A percentile compares a stretch with the other conserved stretches of the same genome.
Evolutionary conservation across 208 protist genomes (phyloP).

Genomic region (Wallacemonas sp.): DNA sequence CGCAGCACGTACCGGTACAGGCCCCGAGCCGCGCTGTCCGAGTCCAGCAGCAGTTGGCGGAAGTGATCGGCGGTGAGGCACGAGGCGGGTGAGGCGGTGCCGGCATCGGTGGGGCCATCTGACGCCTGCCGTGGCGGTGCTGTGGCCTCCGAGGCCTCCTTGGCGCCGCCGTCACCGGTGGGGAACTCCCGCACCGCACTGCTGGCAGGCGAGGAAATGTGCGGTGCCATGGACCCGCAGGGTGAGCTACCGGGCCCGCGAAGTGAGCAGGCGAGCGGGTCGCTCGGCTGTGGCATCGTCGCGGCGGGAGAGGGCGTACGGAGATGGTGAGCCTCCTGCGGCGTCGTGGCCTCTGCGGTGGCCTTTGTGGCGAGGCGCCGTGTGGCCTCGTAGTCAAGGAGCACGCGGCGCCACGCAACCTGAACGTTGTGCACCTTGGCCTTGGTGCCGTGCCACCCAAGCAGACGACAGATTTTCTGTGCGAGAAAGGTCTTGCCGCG

Average conservation of each 20-base stretch:
- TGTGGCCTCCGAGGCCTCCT: slow-evolving; percentile 3
- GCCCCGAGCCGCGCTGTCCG: slow-evolving; percentile 43
- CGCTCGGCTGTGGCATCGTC: too few species aligned
- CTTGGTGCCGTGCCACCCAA: slow-evolving; percentile 75
- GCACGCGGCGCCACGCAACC: slow-evolving; percentile 54
- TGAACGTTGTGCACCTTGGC: slow-evolving; percentile 82
- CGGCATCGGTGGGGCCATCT: background rate
- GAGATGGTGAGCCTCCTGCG: too few species aligned
- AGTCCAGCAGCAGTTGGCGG: slow-evolving; percentile 42
- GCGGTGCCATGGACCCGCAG: background rate
- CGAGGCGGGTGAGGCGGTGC: background rate
- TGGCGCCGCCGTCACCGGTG: background rate
- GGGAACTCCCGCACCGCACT: background rate
- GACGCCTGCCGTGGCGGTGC: background rate
- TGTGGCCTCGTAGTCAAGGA: slow-evolving; percentile 44
- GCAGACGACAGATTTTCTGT: slow-evolving; percentile 85
- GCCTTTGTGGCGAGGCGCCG: background rate
- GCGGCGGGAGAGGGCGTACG: too few species aligned
- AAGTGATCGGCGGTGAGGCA: slow-evolving; percentile 68
- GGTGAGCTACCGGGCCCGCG: too few species aligned
- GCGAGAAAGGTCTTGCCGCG: slow-evolving; percentile 90
- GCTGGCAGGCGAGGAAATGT: slow-evolving; percentile 2
- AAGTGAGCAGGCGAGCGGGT: too few species aligned
- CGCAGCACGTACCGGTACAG: slow-evolving; percentile 70
- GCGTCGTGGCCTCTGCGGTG: background rate